Evolutionary conservation across 371 early-diverging fungal genomes (phyloP).

Genomic region (Circinella minor): DNA sequence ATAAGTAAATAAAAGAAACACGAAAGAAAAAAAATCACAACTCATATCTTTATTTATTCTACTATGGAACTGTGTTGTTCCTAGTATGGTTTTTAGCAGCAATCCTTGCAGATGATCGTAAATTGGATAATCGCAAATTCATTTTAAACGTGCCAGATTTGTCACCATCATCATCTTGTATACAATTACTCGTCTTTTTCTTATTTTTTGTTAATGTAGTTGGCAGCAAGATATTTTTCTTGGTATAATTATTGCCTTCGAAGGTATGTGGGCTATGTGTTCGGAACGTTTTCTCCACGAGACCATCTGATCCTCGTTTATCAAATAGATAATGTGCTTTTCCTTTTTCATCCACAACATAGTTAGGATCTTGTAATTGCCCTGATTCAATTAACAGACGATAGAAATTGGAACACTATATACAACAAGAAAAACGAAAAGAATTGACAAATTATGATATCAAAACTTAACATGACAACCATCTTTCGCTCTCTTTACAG

Average conservation of each 20-base stretch:
- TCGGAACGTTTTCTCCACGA: slow-evolving; percentile 75
- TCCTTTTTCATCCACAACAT: slow-evolving; percentile 83
- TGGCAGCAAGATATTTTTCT: neutral
- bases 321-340: slow-evolving; percentile 86
- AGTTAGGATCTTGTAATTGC: slow-evolving; percentile 86
- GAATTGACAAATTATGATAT: too few relatives aligned
- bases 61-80: slow-evolving; percentile 6
- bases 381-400: slow-evolving; percentile 81
- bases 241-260: neutral
- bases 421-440: neutral
- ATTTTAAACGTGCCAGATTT: slow-evolving; percentile 3
- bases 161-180: neutral
- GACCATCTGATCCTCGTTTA: slow-evolving; percentile 76
- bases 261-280: slow-evolving; percentile 62
- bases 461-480: too few relatives aligned
- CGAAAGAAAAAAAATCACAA: neutral
- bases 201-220: neutral
- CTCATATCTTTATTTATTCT: too few relatives aligned
- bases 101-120: slow-evolving; percentile 3
- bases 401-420: slow-evolving; percentile 92
- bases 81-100: slow-evolving; percentile 2
- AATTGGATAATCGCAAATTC: neutral
- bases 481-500: too few relatives aligned
- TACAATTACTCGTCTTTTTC: neutral
- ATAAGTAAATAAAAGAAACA: neutral